Evolutionary conservation across 192 early-diverging fungal genomes (phyloP).

Genomic region (Podila minutissima): DNA sequence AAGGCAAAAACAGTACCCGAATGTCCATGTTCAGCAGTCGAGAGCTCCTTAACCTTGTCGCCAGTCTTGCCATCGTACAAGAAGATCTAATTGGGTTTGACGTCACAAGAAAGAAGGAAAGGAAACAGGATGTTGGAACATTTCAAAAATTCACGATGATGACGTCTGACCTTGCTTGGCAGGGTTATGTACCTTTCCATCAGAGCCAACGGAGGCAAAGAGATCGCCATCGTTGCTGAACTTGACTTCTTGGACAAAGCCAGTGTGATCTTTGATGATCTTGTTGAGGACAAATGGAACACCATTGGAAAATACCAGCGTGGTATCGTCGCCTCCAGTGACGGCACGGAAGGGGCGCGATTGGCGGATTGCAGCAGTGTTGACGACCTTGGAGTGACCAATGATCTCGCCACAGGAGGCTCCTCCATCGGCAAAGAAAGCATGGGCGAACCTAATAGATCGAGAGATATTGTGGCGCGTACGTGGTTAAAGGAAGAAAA

Average conservation of each 20-base stretch:
- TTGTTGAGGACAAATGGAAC: constrained; percentile 89
- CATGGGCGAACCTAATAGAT: constrained; percentile 79
- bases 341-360: constrained; percentile 91
- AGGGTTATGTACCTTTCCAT: constrained; percentile 72
- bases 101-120: not conserved
- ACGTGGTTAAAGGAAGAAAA: not conserved
- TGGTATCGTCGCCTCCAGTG: constrained; percentile 91
- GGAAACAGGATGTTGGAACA: not conserved
- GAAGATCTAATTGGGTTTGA: constrained; percentile 67
- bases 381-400: constrained; percentile 91
- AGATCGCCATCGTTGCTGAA: constrained; percentile 85
- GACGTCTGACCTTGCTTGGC: not conserved
- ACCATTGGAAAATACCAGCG: constrained; percentile 91
- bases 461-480: not conserved
- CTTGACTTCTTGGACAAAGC: constrained; percentile 91
- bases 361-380: constrained; percentile 90
- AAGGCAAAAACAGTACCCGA: constrained; percentile 86
- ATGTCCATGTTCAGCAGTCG: constrained; percentile 66
- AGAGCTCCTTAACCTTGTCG: constrained; percentile 69
- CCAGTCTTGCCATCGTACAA: constrained; percentile 95
- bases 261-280: constrained; percentile 80
- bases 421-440: constrained; percentile 89
- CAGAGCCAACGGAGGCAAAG: constrained; percentile 87
- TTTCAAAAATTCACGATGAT: not conserved
- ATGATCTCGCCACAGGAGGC: constrained; percentile 91